Evolutionary conservation across 257 asterid genomes (phyloP).

Genomic region (Solanum sitiens): DNA sequence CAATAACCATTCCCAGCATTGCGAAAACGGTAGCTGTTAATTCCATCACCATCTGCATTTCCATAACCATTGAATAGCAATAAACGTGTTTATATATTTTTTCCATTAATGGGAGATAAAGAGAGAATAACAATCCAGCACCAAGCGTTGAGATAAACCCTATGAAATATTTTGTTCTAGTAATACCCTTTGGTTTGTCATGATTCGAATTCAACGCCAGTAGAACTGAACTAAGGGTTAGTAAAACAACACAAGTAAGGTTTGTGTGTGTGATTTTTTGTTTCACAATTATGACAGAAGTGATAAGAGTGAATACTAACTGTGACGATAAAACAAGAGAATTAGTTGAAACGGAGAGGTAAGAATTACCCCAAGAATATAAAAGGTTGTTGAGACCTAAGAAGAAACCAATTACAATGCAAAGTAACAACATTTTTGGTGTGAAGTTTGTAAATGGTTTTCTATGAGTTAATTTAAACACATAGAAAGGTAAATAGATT

Average conservation of each 20-base stretch:
- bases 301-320: neutral
- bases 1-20: conserved; percentile 25
- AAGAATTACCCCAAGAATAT: neutral
- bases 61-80: conserved; percentile 69
- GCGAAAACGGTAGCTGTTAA: conserved; percentile 47
- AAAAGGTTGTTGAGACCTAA: neutral
- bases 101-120: conserved; percentile 66
- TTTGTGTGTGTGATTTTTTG: neutral
- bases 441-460: conserved; percentile 36
- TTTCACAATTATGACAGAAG: neutral
- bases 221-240: conserved; percentile 46
- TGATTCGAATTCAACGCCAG: conserved; percentile 30
- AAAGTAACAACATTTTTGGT: neutral
- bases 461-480: conserved; percentile 18
- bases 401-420: neutral
- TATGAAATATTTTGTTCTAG: conserved; percentile 20
- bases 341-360: neutral
- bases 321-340: neutral
- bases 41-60: conserved; percentile 68
- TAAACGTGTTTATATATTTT: conserved; percentile 27
- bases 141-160: conserved; percentile 48
- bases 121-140: conserved; percentile 51
- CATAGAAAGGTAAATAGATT: conserved; percentile 18
- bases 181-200: conserved; percentile 27
- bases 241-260: conserved; percentile 47